A percentile compares a stretch with the other conserved stretches of the same genome.
Evolutionary conservation across 139 green algal genomes (phyloP).

Genomic region (Edaphochlamys debaryana): DNA sequence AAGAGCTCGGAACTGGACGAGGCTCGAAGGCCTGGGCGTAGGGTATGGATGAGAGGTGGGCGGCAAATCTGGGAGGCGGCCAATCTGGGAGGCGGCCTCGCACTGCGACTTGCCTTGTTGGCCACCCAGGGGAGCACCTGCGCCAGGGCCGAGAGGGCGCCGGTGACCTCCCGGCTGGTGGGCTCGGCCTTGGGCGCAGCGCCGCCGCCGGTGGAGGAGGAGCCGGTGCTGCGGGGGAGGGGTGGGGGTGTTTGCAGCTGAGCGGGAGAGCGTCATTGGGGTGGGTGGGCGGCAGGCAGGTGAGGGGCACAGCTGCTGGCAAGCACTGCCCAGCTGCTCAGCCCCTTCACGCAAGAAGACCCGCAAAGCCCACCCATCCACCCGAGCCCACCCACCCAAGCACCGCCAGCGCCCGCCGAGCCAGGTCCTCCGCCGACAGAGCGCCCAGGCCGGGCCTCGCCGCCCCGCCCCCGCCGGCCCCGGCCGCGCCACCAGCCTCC

Average conservation of each 20-base stretch:
- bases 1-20: too few species aligned
- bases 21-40: too few species aligned
- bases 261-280: neutral
- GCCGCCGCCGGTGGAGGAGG: neutral
- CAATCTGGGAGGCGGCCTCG: too few species aligned
- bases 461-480: neutral
- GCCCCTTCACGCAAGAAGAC: neutral
- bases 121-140: neutral
- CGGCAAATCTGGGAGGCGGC: too few species aligned
- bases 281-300: neutral
- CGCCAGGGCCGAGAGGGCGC: neutral
- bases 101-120: neutral
- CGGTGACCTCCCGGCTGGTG: conserved; percentile 3
- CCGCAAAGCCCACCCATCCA: neutral
- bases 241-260: too few species aligned
- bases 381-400: neutral
- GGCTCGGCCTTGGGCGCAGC: neutral
- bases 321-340: too few species aligned
- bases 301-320: too few species aligned
- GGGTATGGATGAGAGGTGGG: too few species aligned
- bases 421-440: neutral
- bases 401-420: neutral
- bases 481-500: too few species aligned
- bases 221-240: neutral
- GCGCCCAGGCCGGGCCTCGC: neutral